Evolutionary conservation across 768 basidiomycete genomes (phyloP), one percentile per base, ranked within the genome.

Genomic region (Tephrocybe sp.): DNA sequence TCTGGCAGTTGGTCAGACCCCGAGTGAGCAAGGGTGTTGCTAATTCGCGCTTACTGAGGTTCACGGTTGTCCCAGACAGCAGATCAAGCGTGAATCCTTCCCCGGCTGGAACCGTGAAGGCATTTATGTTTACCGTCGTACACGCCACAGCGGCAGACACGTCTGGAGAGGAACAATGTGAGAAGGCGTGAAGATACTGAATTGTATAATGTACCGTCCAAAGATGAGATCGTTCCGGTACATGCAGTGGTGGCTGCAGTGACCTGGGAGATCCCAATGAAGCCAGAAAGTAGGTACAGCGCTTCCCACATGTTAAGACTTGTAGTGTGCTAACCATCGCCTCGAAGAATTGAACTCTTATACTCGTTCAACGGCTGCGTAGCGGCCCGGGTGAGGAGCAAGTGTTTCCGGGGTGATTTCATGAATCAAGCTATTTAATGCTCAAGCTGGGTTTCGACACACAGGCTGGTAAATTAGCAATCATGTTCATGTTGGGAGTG

Each of bases 21-120:
- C 19, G 44, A 30, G 31, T 19, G 34, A 32, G 42, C 22, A 41
- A 47, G 26, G 35, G 5, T 3, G 14, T 35, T 41, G 2, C n/a
- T 31, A 11, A 12, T 42, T 17, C 33, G n/a, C 23, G 66, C 79
- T 60, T 56, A 83, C 83, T 64, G 65, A 86, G 65, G 43, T 78
- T 84, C 52, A 87, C 84, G 4, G 73, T 82, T 1, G 82, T 76
- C 5, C 78, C 78, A 20, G 64, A 57, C 35, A 69, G 51, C 31
- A 85, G 68, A 16, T 63, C 55, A 26, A 86, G 71, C 13, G 66
- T 69, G 59, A 85, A 72, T 0, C 70, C 74, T 64, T 76, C 44
- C 12, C 80, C 82, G 31, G 72, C 76, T 11, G 82, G 77, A 32
- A 84, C 83, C 7, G 76, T 80, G 64, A 84, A 83, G 9, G 65